Evolutionary conservation across 164 flowering plant genomes (phyloP), one percentile per base, ranked within the genome.

Genomic region (Magnolia changhungtana): DNA sequence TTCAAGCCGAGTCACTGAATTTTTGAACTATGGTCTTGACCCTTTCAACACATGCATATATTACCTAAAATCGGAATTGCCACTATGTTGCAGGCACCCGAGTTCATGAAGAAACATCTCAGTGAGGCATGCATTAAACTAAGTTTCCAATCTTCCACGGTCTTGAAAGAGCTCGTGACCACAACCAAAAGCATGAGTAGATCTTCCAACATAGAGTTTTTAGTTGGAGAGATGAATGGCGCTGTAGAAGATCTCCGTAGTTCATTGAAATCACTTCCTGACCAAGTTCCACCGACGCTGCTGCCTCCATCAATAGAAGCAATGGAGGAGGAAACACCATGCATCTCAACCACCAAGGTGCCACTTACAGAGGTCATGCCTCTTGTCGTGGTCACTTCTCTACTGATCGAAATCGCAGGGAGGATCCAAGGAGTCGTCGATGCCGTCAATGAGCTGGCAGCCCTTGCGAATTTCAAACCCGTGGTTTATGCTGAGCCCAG

Each of bases 321-420:
- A 45, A 67, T 55, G 14, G 70, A 74, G 37, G 79, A 69, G 50
- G 61, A 75, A 73, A 50, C 73, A 24, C 73, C 50, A 13, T 21
- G 70, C 3, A 37, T 51, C 21, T 21, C 71, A 13, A 69, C 51
- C 4, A 37, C 76, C 5, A 71, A 65, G 64, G 72, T 81, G 63
- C 84, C 85, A 7, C 66, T 92, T 37, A 73, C 82, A 75, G 89
- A 84, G 61, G 77, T 88, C 68, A 74, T 89, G 27, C 90, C 93
- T 9, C 76, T 92, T 24, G 86, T 83, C 24, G 86, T 91, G 9
- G 67, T 83, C 24, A 86, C 86, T 4, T 80, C 93, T 1, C 37
- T 90, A 78, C 73, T 92, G 80, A 80, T 84, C 16, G 93, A 89
- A 82, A 83, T 82, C n/a, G 86, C 89, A 14, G 77, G 83, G 65